These are phyloP conservation scores for Barnettozyma hawaiiensis DNA, from an alignment of 1,139 yeast species.

Conservation along the genomic window DNA sequence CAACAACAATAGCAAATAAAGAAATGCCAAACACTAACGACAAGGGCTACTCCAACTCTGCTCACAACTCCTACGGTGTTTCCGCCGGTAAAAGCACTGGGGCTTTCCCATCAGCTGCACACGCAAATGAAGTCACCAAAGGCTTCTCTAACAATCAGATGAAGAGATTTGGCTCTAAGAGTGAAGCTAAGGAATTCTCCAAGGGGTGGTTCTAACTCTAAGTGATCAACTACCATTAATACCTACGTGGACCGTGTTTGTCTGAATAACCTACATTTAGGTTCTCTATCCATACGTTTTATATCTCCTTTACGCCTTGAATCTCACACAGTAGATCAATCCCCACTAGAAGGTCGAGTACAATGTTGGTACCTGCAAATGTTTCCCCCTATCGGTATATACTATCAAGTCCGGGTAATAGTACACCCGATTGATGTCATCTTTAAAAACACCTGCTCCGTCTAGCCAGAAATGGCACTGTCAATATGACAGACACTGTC, in stretches of 20 bases:
- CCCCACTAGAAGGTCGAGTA: too few relatives aligned
- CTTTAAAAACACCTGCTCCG: neutral
- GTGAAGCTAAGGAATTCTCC: slow-evolving; percentile 1
- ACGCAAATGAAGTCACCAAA: slow-evolving; percentile 7
- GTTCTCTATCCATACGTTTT: too few relatives aligned
- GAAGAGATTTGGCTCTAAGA: slow-evolving; percentile 5
- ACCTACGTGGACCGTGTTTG: too few relatives aligned
- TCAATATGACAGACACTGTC: too few relatives aligned
- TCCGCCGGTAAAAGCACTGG: slow-evolving; percentile 2
- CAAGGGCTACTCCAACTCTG: slow-evolving; percentile 1
- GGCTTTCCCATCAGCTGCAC: slow-evolving; percentile 5
- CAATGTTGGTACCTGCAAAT: too few relatives aligned
- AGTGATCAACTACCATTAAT: too few relatives aligned
- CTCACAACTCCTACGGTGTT: slow-evolving; percentile 5
- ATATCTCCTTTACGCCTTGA: too few relatives aligned
- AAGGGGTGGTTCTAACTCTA: neutral
- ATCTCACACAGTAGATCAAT: too few relatives aligned
- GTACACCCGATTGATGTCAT: too few relatives aligned
- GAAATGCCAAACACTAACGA: neutral
- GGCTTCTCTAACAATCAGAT: neutral
- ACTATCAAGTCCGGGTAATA: too few relatives aligned
- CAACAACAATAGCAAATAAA: neutral
- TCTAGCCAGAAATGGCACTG: neutral
- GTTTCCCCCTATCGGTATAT: too few relatives aligned
- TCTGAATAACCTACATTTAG: too few relatives aligned